These are phyloP conservation scores for Didymella pomorum DNA, from an alignment of 2,329 filamentous ascomycete species.

Conservation along the genomic window DNA sequence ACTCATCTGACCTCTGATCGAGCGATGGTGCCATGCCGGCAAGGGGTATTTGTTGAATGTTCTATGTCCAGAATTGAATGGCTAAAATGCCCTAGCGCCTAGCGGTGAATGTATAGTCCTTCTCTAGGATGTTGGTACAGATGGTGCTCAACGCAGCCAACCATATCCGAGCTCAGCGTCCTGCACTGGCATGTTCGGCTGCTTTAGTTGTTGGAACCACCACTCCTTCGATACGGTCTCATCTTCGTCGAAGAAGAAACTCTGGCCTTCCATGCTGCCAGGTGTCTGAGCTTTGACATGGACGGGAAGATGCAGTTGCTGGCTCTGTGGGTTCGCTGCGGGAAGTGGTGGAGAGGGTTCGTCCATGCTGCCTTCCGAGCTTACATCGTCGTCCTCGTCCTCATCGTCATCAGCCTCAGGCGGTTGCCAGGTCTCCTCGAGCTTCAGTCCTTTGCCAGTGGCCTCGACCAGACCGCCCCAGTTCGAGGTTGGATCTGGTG, in stretches of 20 bases:
- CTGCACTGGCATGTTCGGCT: slow-evolving; percentile 49
- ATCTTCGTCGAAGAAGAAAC: slow-evolving; percentile 53
- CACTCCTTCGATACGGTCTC: slow-evolving; percentile 51
- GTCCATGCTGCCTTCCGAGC: slow-evolving; percentile 55
- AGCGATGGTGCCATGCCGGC: slow-evolving; percentile 40
- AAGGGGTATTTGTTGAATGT: slow-evolving; percentile 40
- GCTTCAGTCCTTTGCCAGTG: slow-evolving; percentile 76
- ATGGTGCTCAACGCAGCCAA: slow-evolving; percentile 41
- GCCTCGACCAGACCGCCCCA: slow-evolving; percentile 60
- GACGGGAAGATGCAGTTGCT: slow-evolving; percentile 36
- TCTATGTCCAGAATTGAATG: slow-evolving; percentile 24
- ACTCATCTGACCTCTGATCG: slow-evolving; percentile 35
- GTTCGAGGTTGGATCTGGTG: slow-evolving; percentile 67
- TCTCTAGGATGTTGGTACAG: slow-evolving; percentile 21
- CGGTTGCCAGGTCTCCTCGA: slow-evolving; percentile 81
- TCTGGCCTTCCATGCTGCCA: slow-evolving; percentile 51
- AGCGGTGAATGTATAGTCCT: slow-evolving; percentile 39
- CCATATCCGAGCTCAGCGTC: slow-evolving; percentile 50
- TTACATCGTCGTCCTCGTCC: slow-evolving; percentile 57
- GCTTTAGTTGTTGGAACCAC: slow-evolving; percentile 52
- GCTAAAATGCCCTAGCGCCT: slow-evolving; percentile 42
- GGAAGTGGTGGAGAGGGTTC: slow-evolving; percentile 46
- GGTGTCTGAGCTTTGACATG: slow-evolving; percentile 40
- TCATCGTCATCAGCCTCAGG: slow-evolving; percentile 58
- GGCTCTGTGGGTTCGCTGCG: slow-evolving; percentile 26